Evolutionary conservation across 352 stramenopile species (phyloP).

Genomic region (Phytophthora megakarya): DNA sequence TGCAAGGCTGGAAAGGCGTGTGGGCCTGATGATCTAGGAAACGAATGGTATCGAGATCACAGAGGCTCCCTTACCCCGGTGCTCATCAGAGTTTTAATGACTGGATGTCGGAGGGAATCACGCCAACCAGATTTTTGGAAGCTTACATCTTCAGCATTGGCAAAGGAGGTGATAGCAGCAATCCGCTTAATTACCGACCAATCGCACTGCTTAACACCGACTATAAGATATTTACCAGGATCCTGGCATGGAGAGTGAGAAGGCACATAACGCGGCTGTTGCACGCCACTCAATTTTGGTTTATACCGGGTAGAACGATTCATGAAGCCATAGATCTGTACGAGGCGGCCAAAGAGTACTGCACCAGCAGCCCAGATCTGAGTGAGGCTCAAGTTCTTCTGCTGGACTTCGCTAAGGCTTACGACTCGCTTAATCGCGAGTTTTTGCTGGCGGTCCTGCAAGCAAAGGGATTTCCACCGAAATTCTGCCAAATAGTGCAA

Average conservation of each 20-base stretch:
- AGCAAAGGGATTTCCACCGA: background rate
- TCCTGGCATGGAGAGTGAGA: slow-evolving; percentile 1
- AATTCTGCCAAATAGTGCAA: background rate
- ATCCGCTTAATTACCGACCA: slow-evolving; percentile 4
- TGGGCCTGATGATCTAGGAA: background rate
- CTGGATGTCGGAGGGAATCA: background rate
- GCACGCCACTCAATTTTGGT: background rate
- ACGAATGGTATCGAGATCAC: slow-evolving; percentile 10
- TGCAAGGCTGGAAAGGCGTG: slow-evolving; percentile 2
- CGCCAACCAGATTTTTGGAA: background rate
- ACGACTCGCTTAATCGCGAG: slow-evolving; percentile 7
- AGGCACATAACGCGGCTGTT: background rate
- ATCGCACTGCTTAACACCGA: slow-evolving; percentile 1
- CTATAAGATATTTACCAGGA: slow-evolving; percentile 10
- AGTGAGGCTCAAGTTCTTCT: slow-evolving; percentile 1
- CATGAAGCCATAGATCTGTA: slow-evolving; percentile 9
- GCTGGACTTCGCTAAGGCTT: slow-evolving; percentile 14
- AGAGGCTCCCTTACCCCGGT: background rate
- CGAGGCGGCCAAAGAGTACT: background rate
- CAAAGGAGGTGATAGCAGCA: background rate
- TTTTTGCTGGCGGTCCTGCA: slow-evolving; percentile 9
- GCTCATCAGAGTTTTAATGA: background rate
- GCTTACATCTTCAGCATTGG: background rate
- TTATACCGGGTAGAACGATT: slow-evolving; percentile 1
- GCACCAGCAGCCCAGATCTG: background rate